Evolutionary conservation across 1,139 yeast species (phyloP), one percentile per base, ranked within the genome.

Genomic region (Hyphopichia khmerensis): DNA sequence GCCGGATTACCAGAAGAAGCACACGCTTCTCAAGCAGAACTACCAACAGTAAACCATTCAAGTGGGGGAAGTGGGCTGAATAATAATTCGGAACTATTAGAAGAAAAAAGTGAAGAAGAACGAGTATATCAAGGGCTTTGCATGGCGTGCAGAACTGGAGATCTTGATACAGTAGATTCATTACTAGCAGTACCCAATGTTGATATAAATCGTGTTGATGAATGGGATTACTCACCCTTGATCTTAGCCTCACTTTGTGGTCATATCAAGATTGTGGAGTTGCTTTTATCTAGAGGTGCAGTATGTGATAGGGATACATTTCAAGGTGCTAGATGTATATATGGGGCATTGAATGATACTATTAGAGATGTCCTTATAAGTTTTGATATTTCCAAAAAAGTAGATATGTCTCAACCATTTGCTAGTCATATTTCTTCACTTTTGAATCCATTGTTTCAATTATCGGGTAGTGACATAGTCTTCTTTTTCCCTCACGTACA

Each of bases 251-350:
- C 88, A 24, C 56, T 87, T 11, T 86, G 95, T 64, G 95, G 95
- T 0, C 93, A 86, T 59, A 75, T 72, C 47, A 65, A 67, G 1
- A 72, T 86, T 8, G 95, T 87, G 14, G 72, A 69, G 44, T 61
- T 82, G 41, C 64, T 87, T 26, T 65, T 87, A 10, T 50, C 60
- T 24, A 72, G 82, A 40, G 95, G 95, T 7, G 90, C 95, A 0
- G 72, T 81, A 2, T 84, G 91, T 59, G 91, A 85, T 57, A 71
- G 90, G 55, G 93, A 86, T 55, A 82, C 90, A 17, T 82, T 81
- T 55, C 87, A 86, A 59, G 95, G 95, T 2, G 89, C 85, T 10
- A 71, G 95, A 36, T 86, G 93, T 50, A 72, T 86, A 2, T 85
- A 87, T 55, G 95, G 91, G 2, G 95, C 95, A 0, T 62, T 87